Evolutionary conservation across 768 basidiomycete species (phyloP).

Genomic region (Cystofilobasidium bisporidii): DNA sequence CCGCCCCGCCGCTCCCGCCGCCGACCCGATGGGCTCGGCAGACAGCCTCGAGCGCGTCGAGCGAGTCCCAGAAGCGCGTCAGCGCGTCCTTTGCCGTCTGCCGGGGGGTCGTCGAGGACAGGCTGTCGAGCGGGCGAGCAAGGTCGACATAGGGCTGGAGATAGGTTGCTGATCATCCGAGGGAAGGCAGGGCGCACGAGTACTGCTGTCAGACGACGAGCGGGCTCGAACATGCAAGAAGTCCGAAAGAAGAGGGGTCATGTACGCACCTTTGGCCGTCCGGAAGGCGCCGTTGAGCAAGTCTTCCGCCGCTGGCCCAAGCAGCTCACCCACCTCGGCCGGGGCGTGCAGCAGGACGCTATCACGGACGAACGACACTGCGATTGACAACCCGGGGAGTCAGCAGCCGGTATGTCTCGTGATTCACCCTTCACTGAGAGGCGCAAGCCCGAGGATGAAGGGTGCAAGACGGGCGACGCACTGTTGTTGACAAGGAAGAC

Average conservation of each 20-base stretch:
- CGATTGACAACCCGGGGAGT: neutral
- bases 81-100: constrained; percentile 23
- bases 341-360: constrained; percentile 10
- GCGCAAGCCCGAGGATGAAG: neutral
- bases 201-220: too few relatives aligned
- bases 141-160: constrained; percentile 16
- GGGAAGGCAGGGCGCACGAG: too few relatives aligned
- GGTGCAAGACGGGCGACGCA: neutral
- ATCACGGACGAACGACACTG: constrained; percentile 22
- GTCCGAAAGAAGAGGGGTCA: neutral
- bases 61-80: constrained; percentile 22
- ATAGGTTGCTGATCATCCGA: constrained; percentile 14
- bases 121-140: neutral
- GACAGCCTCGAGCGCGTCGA: constrained; percentile 21
- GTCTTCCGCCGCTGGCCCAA: constrained; percentile 9
- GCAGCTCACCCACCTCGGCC: constrained; percentile 11
- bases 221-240: too few relatives aligned
- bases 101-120: neutral
- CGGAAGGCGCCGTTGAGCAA: constrained; percentile 24
- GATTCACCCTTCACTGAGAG: neutral
- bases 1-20: too few relatives aligned
- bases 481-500: constrained; percentile 26
- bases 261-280: constrained; percentile 13
- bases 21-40: too few relatives aligned
- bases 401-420: neutral